Evolutionary conservation across 306 rosid species (phyloP), one percentile per base, ranked within the genome.

Genomic region (Dalbergia cultrata): DNA sequence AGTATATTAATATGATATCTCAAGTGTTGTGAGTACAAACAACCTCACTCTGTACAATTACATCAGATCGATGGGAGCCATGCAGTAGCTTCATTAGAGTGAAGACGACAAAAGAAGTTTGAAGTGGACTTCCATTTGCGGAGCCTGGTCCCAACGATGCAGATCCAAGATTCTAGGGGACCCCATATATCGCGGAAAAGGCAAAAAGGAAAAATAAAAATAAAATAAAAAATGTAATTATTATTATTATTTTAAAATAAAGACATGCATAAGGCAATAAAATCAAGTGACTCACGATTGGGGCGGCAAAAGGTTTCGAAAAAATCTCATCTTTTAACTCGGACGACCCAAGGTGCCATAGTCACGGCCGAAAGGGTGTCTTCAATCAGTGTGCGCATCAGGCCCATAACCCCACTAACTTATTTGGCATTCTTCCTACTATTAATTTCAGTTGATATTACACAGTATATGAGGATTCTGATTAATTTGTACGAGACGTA

Each of bases 221-320:
- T 17, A 9, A 43, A 10, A 17, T 61, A 26, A 70, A 67, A 12
- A 50, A 47, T 62, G 77, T 35, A 12, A 26, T 26, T 1, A 26
- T 26, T 26, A 26, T 26, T 26, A 26, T 0, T 26, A n/a, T 26
- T 26, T 26, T 26, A 0, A 26, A 26, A 26, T 26, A 47, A 47
- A 11, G 53, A 47, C 16, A 47, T 10, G 3, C 4, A 47, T 11
- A 47, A 12, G 9, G 60, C 21, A 54, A 54, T 54, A 54, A 54
- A 68, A 69, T 9, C 35, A 19, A 22, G 60, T 41, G 44, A 70
- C 56, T 74, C 33, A 76, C 79, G 41, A 73, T 62, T 81, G 74
- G 83, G 90, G 86, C 76, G 85, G 87, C 92, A 68, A 82, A 85
- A 89, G 84, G 78, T 65, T 21, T 8, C 22, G 21, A 53, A 53